These are phyloP conservation scores for Tetraselmis striata DNA, from an alignment of 139 green algal genomes.

Conservation along the genomic window DNA sequence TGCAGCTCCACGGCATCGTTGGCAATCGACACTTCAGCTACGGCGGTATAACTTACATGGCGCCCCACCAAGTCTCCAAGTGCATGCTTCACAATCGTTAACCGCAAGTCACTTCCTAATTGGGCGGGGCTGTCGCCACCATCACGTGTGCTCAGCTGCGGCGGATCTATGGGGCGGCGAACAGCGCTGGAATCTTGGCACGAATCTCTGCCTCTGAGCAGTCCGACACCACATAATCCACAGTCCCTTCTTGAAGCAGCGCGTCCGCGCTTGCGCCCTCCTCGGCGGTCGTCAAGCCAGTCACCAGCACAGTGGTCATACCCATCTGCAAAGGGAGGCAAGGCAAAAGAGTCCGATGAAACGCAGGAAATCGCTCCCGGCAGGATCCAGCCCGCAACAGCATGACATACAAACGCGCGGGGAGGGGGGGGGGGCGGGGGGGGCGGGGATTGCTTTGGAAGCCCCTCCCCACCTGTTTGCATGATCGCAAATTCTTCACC, in stretches of 20 bases:
- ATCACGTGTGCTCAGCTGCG: no score
- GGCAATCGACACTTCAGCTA: no score
- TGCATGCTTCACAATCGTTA: no score
- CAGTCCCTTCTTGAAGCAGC: neutral
- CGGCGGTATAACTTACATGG: no score
- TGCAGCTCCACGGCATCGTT: no score
- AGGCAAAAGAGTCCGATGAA: neutral
- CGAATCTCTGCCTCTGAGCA: neutral
- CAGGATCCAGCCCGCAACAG: neutral
- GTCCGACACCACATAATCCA: neutral
- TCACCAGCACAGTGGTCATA: neutral
- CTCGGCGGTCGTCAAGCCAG: neutral
- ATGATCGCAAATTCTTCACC: neutral
- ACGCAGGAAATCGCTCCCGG: neutral
- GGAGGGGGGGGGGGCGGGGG: no score
- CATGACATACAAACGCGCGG: neutral
- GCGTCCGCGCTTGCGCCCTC: neutral
- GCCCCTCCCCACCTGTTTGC: neutral
- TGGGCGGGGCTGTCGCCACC: no score
- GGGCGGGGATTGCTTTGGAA: neutral
- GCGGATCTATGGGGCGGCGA: no score
- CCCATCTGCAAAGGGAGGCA: neutral
- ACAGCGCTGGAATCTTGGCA: neutral
- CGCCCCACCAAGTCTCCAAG: no score
- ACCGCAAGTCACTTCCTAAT: no score